Base-by-base conservation (phyloP, 1,139 yeast species). In the Chernovozyma aurita region DNA sequence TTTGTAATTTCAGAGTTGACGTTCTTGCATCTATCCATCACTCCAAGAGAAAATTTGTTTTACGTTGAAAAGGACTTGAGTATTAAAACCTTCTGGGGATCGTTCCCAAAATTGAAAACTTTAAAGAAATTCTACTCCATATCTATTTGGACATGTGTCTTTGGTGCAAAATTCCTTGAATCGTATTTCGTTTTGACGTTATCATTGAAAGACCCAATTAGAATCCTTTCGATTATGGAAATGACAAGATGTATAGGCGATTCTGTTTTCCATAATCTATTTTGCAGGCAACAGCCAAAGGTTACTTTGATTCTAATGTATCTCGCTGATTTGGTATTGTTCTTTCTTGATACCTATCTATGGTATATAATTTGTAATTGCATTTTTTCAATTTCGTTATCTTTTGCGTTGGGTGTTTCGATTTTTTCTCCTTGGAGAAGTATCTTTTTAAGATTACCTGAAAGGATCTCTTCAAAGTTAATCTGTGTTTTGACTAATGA, bases 341-440 rank as follows among this genome's bases (percentile, higher is more conserved):
- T 85, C 53, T 85, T 87, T 50, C 65, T 87, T 41, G 96, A 87
- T 50, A 86, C 95, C 1, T 87, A 87, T 48, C 70, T 87, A 25
- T 87, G 96, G 96, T 87, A 86, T 52, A 80, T 86, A 44, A 76
- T 87, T 33, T 80, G 87, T 69, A 86, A 82, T 51, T 80, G 92
- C 39, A 51, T 82, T 1, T 80, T 86, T 44, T 85, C 95, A 2
- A 74, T 85, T 18, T 65, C 74, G 3, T 56, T 85, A 24, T 83
- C 95, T 0, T 78, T 84, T 50, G 74, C 78, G 7, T 63, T 78
- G 36, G 95, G 95, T 0, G 80, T 83, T 3, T 85, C 95, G 1
- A 77, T 85, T 4, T 71, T 86, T 61, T 81, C 95, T 0, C 95
- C 95, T 0, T 86, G 95, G 95, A 75, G 83, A 50, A 85, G 85